Percentiles rank a stretch among this genome's conserved stretches.
phyloP scores from a whole-genome alignment of 1,284 basidiomycete genomes.

The Hemileia vastatrix region DNA sequence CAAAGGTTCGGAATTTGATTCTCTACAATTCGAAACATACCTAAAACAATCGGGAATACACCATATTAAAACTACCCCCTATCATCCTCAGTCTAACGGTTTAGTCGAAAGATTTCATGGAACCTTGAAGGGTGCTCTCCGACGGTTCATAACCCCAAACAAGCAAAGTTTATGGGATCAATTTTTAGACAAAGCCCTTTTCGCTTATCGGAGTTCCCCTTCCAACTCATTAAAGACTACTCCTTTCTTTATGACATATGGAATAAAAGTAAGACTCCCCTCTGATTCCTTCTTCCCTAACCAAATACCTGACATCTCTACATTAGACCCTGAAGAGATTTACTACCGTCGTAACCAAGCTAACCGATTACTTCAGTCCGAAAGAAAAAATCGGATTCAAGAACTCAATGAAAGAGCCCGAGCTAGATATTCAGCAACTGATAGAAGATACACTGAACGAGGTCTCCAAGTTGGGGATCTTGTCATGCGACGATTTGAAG shows the following conservation, averaged over 20 bases:
- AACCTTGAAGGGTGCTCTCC: background rate
- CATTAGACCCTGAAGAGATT: background rate
- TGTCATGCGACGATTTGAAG: no score
- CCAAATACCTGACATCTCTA: background rate
- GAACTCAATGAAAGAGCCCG: no score
- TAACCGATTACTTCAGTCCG: no score
- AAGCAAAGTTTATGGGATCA: slow-evolving; percentile 6
- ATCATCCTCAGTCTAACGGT: slow-evolving; percentile 11
- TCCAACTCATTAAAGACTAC: background rate
- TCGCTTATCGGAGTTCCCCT: background rate
- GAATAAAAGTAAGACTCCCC: background rate
- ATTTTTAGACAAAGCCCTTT: background rate
- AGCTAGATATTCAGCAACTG: no score
- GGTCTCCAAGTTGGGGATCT: no score
- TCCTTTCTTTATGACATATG: slow-evolving; percentile 6
- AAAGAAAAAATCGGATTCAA: no score
- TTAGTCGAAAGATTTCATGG: slow-evolving; percentile 10
- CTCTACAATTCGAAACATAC: background rate
- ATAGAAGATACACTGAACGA: no score
- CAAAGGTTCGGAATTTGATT: slow-evolving; percentile 1
- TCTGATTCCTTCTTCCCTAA: background rate
- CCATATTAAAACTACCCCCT: background rate
- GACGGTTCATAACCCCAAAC: background rate
- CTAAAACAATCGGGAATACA: background rate
- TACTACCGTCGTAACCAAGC: background rate